phyloP scores from a whole-genome alignment of 1,139 yeast genomes.

The Suhomyces wounanorum region DNA sequence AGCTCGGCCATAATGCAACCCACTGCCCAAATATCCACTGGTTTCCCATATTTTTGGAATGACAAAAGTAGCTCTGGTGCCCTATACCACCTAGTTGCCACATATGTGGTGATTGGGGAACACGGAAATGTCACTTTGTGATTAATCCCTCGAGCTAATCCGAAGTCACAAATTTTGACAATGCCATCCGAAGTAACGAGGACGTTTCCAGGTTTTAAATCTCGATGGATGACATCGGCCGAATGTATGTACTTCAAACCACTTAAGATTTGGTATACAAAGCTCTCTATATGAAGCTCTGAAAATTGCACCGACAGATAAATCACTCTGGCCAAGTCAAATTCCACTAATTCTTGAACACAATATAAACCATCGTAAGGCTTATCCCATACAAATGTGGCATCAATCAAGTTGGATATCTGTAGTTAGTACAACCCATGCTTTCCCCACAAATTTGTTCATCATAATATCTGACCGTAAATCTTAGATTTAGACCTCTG shows the following conservation, averaged over 20 bases:
- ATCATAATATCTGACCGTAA: not conserved
- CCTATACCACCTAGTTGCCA: constrained; percentile 94
- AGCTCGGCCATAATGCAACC: constrained; percentile 81
- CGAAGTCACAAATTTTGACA: constrained; percentile 84
- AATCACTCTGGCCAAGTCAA: constrained; percentile 76
- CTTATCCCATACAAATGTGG: constrained; percentile 62
- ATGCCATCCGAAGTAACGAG: constrained; percentile 71
- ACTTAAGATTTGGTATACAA: constrained; percentile 75
- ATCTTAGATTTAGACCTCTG: not conserved
- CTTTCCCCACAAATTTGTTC: not conserved
- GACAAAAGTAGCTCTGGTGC: constrained; percentile 88
- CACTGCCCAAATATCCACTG: constrained; percentile 79
- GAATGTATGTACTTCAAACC: constrained; percentile 83
- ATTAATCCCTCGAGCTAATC: constrained; percentile 77
- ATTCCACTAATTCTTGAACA: constrained; percentile 75
- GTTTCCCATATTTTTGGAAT: constrained; percentile 51
- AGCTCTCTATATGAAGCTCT: constrained; percentile 78
- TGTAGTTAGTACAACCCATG: constrained; percentile 17
- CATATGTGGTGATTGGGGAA: constrained; percentile 72
- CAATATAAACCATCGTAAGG: constrained; percentile 88
- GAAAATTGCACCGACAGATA: constrained; percentile 76
- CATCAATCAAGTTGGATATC: constrained; percentile 71
- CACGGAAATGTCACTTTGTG: constrained; percentile 36
- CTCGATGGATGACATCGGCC: constrained; percentile 83
- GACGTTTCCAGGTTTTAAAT: constrained; percentile 82